Base-by-base conservation (phyloP, 2,329 filamentous ascomycete species). In the Alternaria sp. region DNA sequence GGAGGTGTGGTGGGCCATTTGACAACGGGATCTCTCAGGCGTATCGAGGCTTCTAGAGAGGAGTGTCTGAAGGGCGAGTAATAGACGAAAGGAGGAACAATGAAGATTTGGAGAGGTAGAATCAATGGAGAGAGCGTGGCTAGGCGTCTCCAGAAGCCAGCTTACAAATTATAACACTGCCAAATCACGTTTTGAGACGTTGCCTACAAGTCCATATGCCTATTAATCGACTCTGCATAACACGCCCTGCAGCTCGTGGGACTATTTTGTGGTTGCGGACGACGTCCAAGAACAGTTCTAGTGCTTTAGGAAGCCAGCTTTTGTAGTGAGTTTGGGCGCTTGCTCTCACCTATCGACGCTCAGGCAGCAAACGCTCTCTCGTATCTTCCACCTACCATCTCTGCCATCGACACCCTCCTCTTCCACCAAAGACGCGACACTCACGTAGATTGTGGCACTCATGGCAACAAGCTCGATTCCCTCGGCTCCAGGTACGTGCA, bases 401-500 rank as follows among this genome's bases (percentile, higher is more conserved):
- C 16, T n/a, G 3, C 30, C 30, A 32, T 11, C 30, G 0, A 12
- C 30, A n/a, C 18, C 39, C 7, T 22, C 9, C 1, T 7, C 39
- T 20, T 20, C 38, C 4, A 16, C 7, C 36, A 41, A 11, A 7
- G 0, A 42, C 20, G 16, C 12, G 12, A 8, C 7, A 16, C 11
- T 5, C 1, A 42, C 20, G 16, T 11, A 16, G 3, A 16, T 5
- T 0, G 8, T 2, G 0, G 20, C 6, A 4, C 4, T 24, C 39
- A 42, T 44, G 42, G 42, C 24, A 28, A 22, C 24, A 2, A 2
- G 4, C 18, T 22, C 16, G 8, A 42, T 47, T 5, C 64, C 59
- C 20, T 42, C 48, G 0, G 54, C 54, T 49, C 54, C 57, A 11
- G 44, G 59, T 61, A 58, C 32, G 48, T 43, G 38, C 16, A 6